Base-by-base conservation (phyloP, 345 rosid species). In the Lepidium sativum region DNA sequence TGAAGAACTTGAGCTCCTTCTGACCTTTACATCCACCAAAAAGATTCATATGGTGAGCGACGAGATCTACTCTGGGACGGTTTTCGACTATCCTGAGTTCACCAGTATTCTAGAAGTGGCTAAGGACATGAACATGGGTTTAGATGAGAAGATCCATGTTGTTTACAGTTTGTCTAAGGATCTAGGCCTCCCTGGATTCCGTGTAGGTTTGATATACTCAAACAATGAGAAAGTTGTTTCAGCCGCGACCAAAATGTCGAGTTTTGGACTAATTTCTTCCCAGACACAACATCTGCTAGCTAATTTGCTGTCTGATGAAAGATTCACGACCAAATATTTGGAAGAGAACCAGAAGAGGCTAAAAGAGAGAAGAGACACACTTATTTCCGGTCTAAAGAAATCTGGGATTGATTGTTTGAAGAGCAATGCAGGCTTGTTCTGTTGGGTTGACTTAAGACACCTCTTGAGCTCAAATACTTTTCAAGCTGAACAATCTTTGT, bases 111-210 rank as follows among this genome's bases (percentile, higher is more conserved):
- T 73, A 23, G 91, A 92, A 54, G 81, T 80, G 39, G 81, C 83
- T 9, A 74, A 76, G 12, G 65, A 38, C 20, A 75, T 75, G 56
- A 64, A 55, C 31, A 77, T 79, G 52, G 77, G 70, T 11, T 64
- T 65, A 20, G 53, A 74, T 41, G 53, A 65, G 2, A 74, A 83
- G 29, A 79, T 92, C 53, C 98, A 89, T 71, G 69, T 86, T 34
- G 94, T 92, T 32, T 87, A 79, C 69, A 85, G 97, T 41, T 80
- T 92, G 41, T 92, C 98, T 9, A 92, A 92, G 69, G 97, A 89
- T 54, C 79, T 92, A 0, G 97, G 98, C 21, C 81, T 92, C 3
- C 95, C 98, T 0, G 98, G 97, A 23, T 92, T 92, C 65, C 89
- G 96, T 1, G 91, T 86, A 1, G 98, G 97, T 35, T 75, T 79